Evolutionary conservation across 164 flowering plant genomes (phyloP).

Genomic region (Hamamelis virginiana): DNA sequence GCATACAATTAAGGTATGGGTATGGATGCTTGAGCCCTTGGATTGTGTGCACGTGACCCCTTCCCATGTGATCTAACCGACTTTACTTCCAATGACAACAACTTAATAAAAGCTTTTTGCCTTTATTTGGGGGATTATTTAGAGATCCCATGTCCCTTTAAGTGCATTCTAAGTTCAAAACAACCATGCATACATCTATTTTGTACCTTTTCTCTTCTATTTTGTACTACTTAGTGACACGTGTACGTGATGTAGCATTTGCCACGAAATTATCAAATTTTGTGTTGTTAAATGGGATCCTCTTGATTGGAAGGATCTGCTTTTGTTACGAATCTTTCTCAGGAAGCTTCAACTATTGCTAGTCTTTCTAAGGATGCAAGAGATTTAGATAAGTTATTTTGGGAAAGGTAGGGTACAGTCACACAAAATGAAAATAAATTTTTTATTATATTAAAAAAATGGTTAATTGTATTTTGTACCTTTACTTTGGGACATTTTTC

Average conservation of each 20-base stretch:
- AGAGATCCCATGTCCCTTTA: slow-evolving; percentile 24
- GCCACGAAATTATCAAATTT: too few species aligned
- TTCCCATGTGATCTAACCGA: slow-evolving; percentile 25
- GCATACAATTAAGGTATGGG: not conserved
- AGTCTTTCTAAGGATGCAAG: slow-evolving; percentile 49
- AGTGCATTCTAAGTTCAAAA: slow-evolving; percentile 18
- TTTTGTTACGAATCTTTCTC: slow-evolving; percentile 10
- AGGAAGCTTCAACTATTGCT: slow-evolving; percentile 24
- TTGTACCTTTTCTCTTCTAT: too few species aligned
- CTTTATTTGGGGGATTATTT: slow-evolving; percentile 10
- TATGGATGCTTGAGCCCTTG: slow-evolving; percentile 14
- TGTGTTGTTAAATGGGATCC: slow-evolving; percentile 94
- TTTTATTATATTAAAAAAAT: too few species aligned
- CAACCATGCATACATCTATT: slow-evolving; percentile 2
- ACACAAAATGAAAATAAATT: too few species aligned
- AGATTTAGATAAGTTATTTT: slow-evolving; percentile 55
- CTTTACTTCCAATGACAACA: slow-evolving; percentile 25
- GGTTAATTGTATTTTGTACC: too few species aligned
- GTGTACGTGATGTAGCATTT: too few species aligned
- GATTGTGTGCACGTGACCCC: slow-evolving; percentile 21
- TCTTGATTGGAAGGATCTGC: slow-evolving; percentile 77
- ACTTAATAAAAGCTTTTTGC: not conserved
- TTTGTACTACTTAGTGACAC: too few species aligned
- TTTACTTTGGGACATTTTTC: too few species aligned
- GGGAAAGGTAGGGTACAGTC: slow-evolving; percentile 80